phyloP scores from a whole-genome alignment of 1,139 yeast genomes.

The Spencermartinsiella ligniputridi region DNA sequence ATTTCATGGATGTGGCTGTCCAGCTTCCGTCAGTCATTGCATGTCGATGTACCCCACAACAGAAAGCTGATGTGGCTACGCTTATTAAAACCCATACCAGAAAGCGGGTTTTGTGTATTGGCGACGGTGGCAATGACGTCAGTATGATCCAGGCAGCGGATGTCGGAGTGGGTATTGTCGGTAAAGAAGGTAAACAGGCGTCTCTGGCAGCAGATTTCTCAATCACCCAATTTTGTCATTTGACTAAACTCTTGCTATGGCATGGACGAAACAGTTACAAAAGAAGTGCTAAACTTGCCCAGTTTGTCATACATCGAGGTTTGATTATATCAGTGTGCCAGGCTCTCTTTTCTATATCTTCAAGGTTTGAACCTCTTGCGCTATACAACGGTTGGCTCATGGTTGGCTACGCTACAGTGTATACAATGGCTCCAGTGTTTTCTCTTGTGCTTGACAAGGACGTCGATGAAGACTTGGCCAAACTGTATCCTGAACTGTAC shows the following conservation, averaged over 20 bases:
- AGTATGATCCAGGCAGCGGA: conserved; percentile 99
- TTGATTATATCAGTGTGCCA: conserved; percentile 93
- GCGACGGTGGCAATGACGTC: conserved; percentile 99
- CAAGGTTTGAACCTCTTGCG: conserved; percentile 89
- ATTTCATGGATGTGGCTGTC: conserved; percentile 74
- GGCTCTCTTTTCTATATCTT: conserved; percentile 82
- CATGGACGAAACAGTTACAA: conserved; percentile 97
- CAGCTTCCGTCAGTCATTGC: conserved; percentile 89
- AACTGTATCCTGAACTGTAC: conserved; percentile 89
- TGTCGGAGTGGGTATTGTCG: conserved; percentile 98
- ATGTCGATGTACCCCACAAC: conserved; percentile 98
- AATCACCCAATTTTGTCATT: conserved; percentile 83
- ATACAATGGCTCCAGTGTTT: conserved; percentile 98
- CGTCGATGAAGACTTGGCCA: conserved; percentile 83
- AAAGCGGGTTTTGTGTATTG: conserved; percentile 93
- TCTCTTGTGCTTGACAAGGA: conserved; percentile 88
- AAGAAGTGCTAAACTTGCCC: conserved; percentile 90
- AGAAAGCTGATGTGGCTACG: conserved; percentile 91
- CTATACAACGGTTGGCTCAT: conserved; percentile 92
- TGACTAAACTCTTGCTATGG: conserved; percentile 86
- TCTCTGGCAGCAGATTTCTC: conserved; percentile 97
- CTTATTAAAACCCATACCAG: conserved; percentile 75
- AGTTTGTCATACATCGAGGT: conserved; percentile 95
- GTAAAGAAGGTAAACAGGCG: conserved; percentile 97
- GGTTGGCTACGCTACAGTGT: conserved; percentile 97